A percentile compares a stretch with the other conserved stretches of the same genome.
Evolutionary conservation across 1,284 basidiomycete genomes (phyloP).

Genomic region (Leccinum subrobustum): DNA sequence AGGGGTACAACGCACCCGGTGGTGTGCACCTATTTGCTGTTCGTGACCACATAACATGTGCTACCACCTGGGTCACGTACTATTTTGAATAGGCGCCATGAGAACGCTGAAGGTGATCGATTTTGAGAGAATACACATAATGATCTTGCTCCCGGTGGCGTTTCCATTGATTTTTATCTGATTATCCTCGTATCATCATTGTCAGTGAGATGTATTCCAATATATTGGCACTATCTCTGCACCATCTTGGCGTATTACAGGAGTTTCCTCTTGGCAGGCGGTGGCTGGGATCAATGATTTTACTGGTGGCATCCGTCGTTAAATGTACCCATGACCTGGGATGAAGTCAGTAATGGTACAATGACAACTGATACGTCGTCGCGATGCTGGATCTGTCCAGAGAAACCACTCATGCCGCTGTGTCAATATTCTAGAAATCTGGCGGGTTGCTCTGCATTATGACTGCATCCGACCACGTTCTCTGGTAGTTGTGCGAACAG

Average conservation of each 20-base stretch:
- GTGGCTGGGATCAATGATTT: neutral
- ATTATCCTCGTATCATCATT: neutral
- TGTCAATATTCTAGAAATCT: neutral
- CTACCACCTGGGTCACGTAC: constrained; percentile 3
- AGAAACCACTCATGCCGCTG: constrained; percentile 8
- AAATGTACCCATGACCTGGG: constrained; percentile 1
- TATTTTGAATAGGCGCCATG: constrained; percentile 12
- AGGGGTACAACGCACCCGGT: neutral
- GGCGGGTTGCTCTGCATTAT: neutral
- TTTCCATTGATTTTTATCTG: neutral
- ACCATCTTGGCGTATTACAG: neutral
- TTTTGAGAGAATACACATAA: neutral
- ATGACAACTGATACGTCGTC: neutral
- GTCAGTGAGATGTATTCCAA: neutral
- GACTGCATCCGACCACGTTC: neutral
- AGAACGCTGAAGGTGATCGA: constrained; percentile 2
- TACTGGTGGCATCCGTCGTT: neutral
- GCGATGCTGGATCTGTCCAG: constrained; percentile 6
- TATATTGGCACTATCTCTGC: neutral
- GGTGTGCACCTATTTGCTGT: neutral
- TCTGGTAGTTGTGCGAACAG: neutral
- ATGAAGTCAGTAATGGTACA: neutral
- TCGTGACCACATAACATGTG: constrained; percentile 17
- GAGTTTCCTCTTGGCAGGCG: neutral
- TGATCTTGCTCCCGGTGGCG: neutral